A percentile compares a stretch with the other conserved stretches of the same genome.
phyloP scores from a whole-genome alignment of 768 basidiomycete genomes.

The Pisolithus albus region DNA sequence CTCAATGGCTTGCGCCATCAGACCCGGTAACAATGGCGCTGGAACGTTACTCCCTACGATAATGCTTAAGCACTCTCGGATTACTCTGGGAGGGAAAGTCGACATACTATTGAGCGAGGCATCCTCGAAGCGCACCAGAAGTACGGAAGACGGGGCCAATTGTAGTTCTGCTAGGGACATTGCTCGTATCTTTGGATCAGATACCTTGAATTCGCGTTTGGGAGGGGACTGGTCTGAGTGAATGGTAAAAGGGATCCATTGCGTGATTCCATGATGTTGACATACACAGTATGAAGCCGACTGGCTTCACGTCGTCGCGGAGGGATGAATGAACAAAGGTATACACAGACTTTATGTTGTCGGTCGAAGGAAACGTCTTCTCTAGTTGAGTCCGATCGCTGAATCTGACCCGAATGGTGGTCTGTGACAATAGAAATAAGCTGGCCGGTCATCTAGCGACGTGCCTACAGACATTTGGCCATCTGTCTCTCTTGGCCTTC shows the following conservation, averaged over 20 bases:
- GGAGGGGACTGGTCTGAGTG: constrained; percentile 71
- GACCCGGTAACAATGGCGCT: constrained; percentile 56
- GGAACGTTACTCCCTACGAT: constrained; percentile 44
- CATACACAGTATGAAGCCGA: constrained; percentile 82
- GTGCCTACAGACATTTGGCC: constrained; percentile 52
- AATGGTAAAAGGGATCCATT: background rate
- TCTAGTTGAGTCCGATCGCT: constrained; percentile 78
- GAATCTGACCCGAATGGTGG: constrained; percentile 76
- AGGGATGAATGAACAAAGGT: constrained; percentile 73
- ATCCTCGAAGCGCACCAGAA: constrained; percentile 71
- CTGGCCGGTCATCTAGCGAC: background rate
- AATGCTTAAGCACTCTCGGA: background rate
- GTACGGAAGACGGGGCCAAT: constrained; percentile 72
- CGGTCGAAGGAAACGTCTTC: constrained; percentile 65
- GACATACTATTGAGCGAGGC: constrained; percentile 57
- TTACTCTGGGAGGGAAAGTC: background rate
- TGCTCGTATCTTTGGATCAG: constrained; percentile 66
- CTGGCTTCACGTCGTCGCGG: constrained; percentile 65
- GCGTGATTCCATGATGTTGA: constrained; percentile 7
- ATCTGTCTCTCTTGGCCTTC: constrained; percentile 55
- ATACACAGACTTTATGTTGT: constrained; percentile 78
- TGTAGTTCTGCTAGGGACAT: constrained; percentile 61
- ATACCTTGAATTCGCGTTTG: constrained; percentile 75
- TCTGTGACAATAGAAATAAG: constrained; percentile 38
- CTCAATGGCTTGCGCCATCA: constrained; percentile 56